These are phyloP conservation scores for Meyerozyma guilliermondii DNA, from an alignment of 1,139 yeast genomes.

Conservation along the genomic window DNA sequence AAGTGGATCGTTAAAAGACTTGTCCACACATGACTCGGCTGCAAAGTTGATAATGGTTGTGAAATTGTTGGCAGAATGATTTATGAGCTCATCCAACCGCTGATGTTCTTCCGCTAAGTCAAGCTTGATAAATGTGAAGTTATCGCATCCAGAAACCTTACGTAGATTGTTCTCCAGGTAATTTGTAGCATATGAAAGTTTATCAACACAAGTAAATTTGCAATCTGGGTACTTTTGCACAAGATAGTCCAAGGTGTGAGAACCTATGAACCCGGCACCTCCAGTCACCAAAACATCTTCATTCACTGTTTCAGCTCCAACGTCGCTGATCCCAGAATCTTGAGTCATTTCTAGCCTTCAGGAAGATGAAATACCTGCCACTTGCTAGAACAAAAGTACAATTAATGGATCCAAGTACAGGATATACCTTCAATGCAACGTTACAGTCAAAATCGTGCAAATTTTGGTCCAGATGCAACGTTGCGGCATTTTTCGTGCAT, in stretches of 20 bases:
- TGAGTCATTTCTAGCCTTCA: neutral
- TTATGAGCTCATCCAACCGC: slow-evolving; percentile 8
- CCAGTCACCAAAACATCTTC: slow-evolving; percentile 45
- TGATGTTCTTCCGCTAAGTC: slow-evolving; percentile 32
- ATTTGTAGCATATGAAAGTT: slow-evolving; percentile 32
- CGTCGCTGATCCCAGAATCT: neutral
- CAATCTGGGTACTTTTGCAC: slow-evolving; percentile 33
- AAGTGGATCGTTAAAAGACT: slow-evolving; percentile 44
- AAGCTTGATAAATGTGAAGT: slow-evolving; percentile 23
- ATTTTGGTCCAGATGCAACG: slow-evolving; percentile 8
- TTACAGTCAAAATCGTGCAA: slow-evolving; percentile 10
- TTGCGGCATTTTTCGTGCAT: slow-evolving; percentile 6
- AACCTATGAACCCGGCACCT: slow-evolving; percentile 59
- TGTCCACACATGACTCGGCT: slow-evolving; percentile 57
- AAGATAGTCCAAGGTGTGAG: slow-evolving; percentile 41
- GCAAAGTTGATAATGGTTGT: slow-evolving; percentile 48
- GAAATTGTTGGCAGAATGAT: slow-evolving; percentile 12
- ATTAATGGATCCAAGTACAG: neutral
- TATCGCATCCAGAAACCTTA: slow-evolving; percentile 17
- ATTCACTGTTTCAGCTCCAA: too few relatives aligned
- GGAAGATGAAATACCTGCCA: too few relatives aligned
- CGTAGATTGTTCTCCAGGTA: slow-evolving; percentile 17
- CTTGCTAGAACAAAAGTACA: too few relatives aligned
- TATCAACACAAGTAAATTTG: slow-evolving; percentile 45
- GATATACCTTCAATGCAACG: slow-evolving; percentile 12